Evolutionary conservation across 2,329 filamentous ascomycete species (phyloP), one percentile per base, ranked within the genome.

Genomic region (Tolypocladium amazonense): DNA sequence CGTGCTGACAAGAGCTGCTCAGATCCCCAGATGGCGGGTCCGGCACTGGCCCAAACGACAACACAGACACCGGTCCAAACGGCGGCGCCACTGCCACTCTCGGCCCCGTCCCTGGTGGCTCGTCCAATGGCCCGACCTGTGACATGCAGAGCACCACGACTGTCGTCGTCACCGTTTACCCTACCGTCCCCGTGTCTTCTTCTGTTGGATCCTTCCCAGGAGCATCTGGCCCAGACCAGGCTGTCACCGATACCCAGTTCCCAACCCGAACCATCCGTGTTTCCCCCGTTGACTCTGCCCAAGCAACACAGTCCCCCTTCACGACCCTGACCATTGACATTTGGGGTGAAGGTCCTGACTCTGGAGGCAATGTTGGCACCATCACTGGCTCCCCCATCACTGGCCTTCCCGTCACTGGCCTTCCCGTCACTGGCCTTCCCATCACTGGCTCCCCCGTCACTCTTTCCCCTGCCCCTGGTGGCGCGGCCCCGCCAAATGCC

Each of bases 151-250:
- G 68, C 9, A 75, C 75, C 41, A 74, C 72, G 41, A 81, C 79
- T 45, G 73, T 81, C 62, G 78, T 80, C 64, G 69, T 82, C 63
- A 81, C 80, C 39, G 70, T 81, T 56, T 72, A 71, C 58, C 72
- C 75, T 18, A 68, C 70, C 60, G 67, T 64, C 53, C 62, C 71
- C 64, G 63, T 55, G 59, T 56, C 30, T 65, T 60, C 52, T 23
- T 57, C 35, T 14, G 53, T 58, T 54, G 59, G 37, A 25, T 58
- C 60, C 8, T 56, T 56, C 59, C 43, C 59, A 33, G 61, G 57
- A 23, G 61, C 47, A 25, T 60, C 61, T 57, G 63, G 59, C 52
- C 59, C 68, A 33, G 63, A 63, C 25, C 63, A 62, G 30, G 66
- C 67, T 45, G 57, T 59, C 55, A 58, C 59, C 23, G 59, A 63